These are phyloP conservation scores for Venturia pyrina DNA, from an alignment of 2,329 filamentous ascomycete genomes.

Conservation along the genomic window DNA sequence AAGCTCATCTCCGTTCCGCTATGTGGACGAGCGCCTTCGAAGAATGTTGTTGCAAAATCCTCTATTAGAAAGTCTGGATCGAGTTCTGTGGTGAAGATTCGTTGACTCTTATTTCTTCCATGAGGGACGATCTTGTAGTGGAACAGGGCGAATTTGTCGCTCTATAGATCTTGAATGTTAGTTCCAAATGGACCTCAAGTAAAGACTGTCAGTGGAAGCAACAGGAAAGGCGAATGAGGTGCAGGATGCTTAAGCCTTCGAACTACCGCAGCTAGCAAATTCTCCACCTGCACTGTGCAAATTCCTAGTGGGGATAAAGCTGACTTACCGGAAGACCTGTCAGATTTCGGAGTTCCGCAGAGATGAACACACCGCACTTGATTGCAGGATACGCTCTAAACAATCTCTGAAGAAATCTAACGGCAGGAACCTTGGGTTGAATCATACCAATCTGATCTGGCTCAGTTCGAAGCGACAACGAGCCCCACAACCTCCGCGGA, in stretches of 20 bases:
- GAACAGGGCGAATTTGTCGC: neutral
- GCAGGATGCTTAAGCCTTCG: too few species aligned
- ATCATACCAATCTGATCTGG: neutral
- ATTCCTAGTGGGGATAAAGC: neutral
- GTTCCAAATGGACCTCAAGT: neutral
- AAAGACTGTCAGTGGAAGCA: too few species aligned
- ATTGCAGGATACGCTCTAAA: neutral
- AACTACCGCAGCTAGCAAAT: too few species aligned
- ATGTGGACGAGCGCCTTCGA: neutral
- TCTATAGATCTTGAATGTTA: neutral
- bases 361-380: neutral
- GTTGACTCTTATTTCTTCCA: neutral
- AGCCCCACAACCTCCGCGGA: neutral
- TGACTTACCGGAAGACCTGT: neutral
- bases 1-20: neutral
- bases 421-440: neutral
- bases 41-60: neutral
- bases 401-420: neutral
- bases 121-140: neutral
- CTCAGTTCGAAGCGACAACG: neutral
- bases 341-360: neutral
- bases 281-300: too few species aligned
- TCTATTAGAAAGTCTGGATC: neutral
- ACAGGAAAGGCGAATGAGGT: too few species aligned
- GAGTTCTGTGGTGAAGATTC: neutral